phyloP scores from a whole-genome alignment of 257 asterid species.

The Echium plantagineum region DNA sequence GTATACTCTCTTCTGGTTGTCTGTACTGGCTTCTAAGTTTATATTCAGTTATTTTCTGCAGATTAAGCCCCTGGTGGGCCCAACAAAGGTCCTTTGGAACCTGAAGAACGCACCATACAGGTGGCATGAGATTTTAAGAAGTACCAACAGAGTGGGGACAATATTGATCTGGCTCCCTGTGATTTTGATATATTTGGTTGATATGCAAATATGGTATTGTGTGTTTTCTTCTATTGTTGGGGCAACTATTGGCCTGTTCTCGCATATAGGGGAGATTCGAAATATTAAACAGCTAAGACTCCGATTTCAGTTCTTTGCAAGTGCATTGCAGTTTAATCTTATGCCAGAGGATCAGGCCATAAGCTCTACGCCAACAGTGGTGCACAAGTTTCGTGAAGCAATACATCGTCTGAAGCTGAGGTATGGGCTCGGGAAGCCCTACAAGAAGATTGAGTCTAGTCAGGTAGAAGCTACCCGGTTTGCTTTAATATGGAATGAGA shows the following conservation, averaged over 20 bases:
- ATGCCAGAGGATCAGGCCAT: slow-evolving; percentile 47
- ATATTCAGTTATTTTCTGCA: slow-evolving; percentile 72
- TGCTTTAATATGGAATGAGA: slow-evolving; percentile 90
- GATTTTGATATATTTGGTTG: slow-evolving; percentile 69
- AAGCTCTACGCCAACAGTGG: slow-evolving; percentile 36
- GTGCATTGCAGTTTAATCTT: slow-evolving; percentile 87
- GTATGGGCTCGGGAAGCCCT: slow-evolving; percentile 83
- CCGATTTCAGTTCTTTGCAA: slow-evolving; percentile 84
- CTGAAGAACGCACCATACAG: slow-evolving; percentile 26
- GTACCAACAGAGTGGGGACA: slow-evolving; percentile 65
- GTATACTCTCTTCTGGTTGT: slow-evolving; percentile 68
- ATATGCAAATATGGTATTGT: slow-evolving; percentile 78
- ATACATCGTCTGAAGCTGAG: slow-evolving; percentile 65
- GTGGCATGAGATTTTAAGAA: slow-evolving; percentile 86
- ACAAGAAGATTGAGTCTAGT: slow-evolving; percentile 86
- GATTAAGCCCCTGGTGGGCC: slow-evolving; percentile 73
- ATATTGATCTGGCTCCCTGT: slow-evolving; percentile 79
- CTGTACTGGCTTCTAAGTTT: slow-evolving; percentile 55
- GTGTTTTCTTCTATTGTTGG: slow-evolving; percentile 62
- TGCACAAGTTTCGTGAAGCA: slow-evolving; percentile 60
- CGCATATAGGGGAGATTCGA: slow-evolving; percentile 88
- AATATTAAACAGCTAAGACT: slow-evolving; percentile 71
- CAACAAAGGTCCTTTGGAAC: slow-evolving; percentile 51
- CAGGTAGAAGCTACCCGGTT: slow-evolving; percentile 84
- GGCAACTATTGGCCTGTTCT: slow-evolving; percentile 51